Evolutionary conservation across 352 stramenopile species (phyloP).

Genomic region (Phytopythium cucurbitacearum): DNA sequence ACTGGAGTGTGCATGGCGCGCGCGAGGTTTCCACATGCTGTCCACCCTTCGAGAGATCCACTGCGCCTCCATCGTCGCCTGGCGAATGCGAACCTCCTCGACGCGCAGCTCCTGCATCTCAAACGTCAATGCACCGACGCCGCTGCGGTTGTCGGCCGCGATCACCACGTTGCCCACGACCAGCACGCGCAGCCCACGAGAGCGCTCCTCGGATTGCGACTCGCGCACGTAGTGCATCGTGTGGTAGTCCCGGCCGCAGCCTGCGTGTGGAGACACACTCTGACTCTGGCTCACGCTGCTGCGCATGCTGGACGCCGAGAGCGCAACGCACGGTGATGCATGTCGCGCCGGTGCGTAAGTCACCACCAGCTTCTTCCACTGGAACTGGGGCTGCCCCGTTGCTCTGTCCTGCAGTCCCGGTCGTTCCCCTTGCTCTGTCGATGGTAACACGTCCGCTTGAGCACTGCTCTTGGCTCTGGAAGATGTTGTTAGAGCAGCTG

Average conservation of each 20-base stretch:
- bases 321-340: constrained; percentile 8
- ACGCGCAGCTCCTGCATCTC: constrained; percentile 50
- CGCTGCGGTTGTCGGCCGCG: constrained; percentile 13
- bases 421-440: neutral
- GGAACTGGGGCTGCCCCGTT: neutral
- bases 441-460: neutral
- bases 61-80: constrained; percentile 43
- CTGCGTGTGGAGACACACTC: constrained; percentile 9
- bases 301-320: constrained; percentile 11
- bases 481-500: neutral
- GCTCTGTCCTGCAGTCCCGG: neutral
- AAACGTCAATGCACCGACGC: constrained; percentile 19
- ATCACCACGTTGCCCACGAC: constrained; percentile 63
- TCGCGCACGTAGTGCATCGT: constrained; percentile 69
- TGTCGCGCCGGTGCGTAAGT: constrained; percentile 16
- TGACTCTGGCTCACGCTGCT: constrained; percentile 7
- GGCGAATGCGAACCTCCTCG: constrained; percentile 54
- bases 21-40: constrained; percentile 56
- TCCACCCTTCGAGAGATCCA: constrained; percentile 37
- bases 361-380: constrained; percentile 33
- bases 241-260: constrained; percentile 49
- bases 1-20: constrained; percentile 59
- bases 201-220: constrained; percentile 23
- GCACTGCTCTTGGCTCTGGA: no score
- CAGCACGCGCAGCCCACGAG: constrained; percentile 44